Percentiles rank a stretch among this genome's conserved stretches.
These are phyloP conservation scores for Ricinus communis DNA, from an alignment of 345 rosid species.

Conservation along the genomic window DNA sequence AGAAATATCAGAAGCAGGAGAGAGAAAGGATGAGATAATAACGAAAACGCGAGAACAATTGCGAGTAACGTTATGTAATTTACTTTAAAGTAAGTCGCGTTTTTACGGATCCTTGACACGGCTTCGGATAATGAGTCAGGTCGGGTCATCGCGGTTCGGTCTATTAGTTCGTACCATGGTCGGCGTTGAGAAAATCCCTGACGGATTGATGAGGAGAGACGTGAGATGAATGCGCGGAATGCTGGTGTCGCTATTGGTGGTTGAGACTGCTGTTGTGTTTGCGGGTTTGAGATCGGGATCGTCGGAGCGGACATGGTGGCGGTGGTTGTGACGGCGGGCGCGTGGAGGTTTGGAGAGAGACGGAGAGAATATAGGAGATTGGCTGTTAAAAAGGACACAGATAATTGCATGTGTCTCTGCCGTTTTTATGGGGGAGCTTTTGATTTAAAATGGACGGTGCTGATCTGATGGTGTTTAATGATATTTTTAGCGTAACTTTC, in stretches of 20 bases:
- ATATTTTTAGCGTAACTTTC: too few species aligned
- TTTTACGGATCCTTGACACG: constrained; percentile 65
- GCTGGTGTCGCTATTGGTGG: constrained; percentile 75
- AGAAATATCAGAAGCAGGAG: constrained; percentile 67
- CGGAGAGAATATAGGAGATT: background rate
- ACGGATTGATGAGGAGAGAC: constrained; percentile 67
- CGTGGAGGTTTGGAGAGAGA: constrained; percentile 22
- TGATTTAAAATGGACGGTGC: too few species aligned
- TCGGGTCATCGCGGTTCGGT: constrained; percentile 55
- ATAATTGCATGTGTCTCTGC: background rate
- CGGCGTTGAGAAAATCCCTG: constrained; percentile 75
- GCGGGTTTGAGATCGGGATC: constrained; percentile 53
- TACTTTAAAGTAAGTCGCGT: constrained; percentile 66
- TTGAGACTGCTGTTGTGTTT: constrained; percentile 41
- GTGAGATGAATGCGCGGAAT: constrained; percentile 65
- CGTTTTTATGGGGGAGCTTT: background rate
- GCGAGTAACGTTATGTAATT: constrained; percentile 61
- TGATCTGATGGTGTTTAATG: too few species aligned
- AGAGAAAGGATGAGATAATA: constrained; percentile 70
- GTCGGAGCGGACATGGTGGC: constrained; percentile 52
- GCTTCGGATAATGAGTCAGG: constrained; percentile 70
- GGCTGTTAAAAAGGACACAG: background rate
- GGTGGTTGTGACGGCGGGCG: too few species aligned
- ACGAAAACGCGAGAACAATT: constrained; percentile 63
- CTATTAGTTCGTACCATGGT: constrained; percentile 72